These are phyloP conservation scores for Candida sp. DNA, from an alignment of 1,139 yeast species.

Conservation along the genomic window DNA sequence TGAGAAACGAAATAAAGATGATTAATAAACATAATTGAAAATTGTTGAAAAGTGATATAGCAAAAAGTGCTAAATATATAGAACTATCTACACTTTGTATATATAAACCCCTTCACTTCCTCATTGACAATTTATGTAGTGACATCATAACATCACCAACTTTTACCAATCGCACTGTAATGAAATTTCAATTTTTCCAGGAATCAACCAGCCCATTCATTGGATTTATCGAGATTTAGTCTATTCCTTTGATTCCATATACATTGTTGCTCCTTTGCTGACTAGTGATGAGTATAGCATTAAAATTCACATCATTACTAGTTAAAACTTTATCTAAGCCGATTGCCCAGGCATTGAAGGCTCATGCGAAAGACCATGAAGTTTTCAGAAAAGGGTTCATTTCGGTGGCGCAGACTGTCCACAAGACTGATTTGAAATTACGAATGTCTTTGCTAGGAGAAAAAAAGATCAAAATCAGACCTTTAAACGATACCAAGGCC, in stretches of 20 bases:
- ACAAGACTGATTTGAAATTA: constrained; percentile 60
- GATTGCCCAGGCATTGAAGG: constrained; percentile 66
- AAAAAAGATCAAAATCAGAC: constrained; percentile 57
- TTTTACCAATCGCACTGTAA: neutral
- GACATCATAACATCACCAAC: too few species aligned
- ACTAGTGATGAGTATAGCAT: constrained; percentile 59
- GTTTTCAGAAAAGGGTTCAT: constrained; percentile 62
- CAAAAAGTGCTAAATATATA: too few species aligned
- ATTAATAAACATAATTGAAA: neutral
- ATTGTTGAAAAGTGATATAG: too few species aligned
- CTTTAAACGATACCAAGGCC: constrained; percentile 81
- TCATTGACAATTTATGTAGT: too few species aligned
- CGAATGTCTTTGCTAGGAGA: constrained; percentile 67
- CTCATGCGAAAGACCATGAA: constrained; percentile 76
- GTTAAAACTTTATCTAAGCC: constrained; percentile 84
- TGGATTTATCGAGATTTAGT: neutral
- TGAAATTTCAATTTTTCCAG: neutral
- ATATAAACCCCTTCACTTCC: too few species aligned
- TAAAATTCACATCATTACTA: constrained; percentile 71
- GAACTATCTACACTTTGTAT: too few species aligned
- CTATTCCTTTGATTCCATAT: too few species aligned
- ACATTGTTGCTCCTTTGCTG: too few species aligned
- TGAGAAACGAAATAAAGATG: constrained; percentile 3
- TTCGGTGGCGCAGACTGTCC: constrained; percentile 69
- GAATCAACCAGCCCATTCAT: neutral